Evolutionary conservation across 441 rosid species (phyloP).

Genomic region (Bruguiera hainesii): DNA sequence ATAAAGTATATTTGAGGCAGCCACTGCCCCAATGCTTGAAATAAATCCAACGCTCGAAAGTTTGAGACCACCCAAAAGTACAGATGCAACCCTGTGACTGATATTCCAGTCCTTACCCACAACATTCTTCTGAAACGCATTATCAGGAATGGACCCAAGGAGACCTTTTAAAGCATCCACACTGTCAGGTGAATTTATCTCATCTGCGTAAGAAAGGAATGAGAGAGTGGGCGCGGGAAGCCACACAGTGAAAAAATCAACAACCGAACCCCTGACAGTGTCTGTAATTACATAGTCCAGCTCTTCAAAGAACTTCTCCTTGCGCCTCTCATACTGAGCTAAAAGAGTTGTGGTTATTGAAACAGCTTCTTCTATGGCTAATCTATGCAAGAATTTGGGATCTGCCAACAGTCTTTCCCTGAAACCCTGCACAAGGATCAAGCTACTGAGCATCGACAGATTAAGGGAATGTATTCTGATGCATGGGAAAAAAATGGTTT

Average conservation of each 20-base stretch:
- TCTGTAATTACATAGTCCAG: slow-evolving; percentile 89
- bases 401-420: slow-evolving; percentile 95
- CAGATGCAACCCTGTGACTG: slow-evolving; percentile 75
- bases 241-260: slow-evolving; percentile 92
- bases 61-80: slow-evolving; percentile 79
- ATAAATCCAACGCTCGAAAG: slow-evolving; percentile 81
- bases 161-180: slow-evolving; percentile 65
- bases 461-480: too few relatives aligned
- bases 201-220: slow-evolving; percentile 68
- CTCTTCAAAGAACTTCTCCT: slow-evolving; percentile 85
- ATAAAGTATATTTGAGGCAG: slow-evolving; percentile 64
- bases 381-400: slow-evolving; percentile 85
- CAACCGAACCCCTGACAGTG: slow-evolving; percentile 70
- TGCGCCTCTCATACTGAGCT: slow-evolving; percentile 88
- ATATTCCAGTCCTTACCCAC: slow-evolving; percentile 79
- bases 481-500: too few relatives aligned
- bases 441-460: slow-evolving; percentile 12
- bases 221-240: slow-evolving; percentile 95
- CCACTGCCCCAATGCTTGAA: slow-evolving; percentile 83
- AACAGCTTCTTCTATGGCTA: slow-evolving; percentile 91
- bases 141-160: slow-evolving; percentile 86
- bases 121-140: slow-evolving; percentile 87
- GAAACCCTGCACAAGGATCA: slow-evolving; percentile 69
- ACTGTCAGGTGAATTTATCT: slow-evolving; percentile 44
- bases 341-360: slow-evolving; percentile 85